A percentile compares a stretch with the other conserved stretches of the same genome.
Evolutionary conservation across 2,329 filamentous ascomycete species (phyloP).

Genomic region (Thelonectria olida): DNA sequence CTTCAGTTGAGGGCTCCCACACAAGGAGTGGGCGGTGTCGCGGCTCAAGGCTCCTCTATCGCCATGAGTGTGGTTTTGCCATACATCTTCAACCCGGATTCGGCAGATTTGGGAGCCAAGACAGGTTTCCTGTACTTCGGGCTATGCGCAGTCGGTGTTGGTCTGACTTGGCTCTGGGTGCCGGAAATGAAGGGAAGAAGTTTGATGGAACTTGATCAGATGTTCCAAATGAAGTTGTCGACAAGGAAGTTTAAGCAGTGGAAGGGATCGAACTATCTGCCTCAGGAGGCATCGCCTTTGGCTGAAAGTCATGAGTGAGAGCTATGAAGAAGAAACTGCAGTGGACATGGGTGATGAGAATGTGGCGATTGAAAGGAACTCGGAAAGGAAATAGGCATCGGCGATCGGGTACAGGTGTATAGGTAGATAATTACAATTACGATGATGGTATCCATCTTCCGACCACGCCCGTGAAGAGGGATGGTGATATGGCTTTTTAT

Average conservation of each 20-base stretch:
- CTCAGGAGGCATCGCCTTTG: not conserved
- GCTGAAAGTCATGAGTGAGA: not conserved
- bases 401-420: too few relatives aligned
- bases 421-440: too few relatives aligned
- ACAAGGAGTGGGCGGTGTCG: constrained; percentile 51
- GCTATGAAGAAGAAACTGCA: too few relatives aligned
- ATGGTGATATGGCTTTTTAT: too few relatives aligned
- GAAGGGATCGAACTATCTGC: not conserved
- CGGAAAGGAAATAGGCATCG: too few relatives aligned
- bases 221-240: constrained; percentile 54
- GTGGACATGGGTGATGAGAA: too few relatives aligned
- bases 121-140: not conserved
- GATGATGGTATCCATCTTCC: too few relatives aligned
- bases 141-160: not conserved
- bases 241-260: constrained; percentile 47
- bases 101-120: not conserved
- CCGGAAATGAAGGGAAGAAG: constrained; percentile 60
- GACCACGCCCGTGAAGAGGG: too few relatives aligned
- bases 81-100: not conserved
- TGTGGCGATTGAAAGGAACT: too few relatives aligned
- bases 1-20: constrained; percentile 26
- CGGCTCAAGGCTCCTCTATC: constrained; percentile 48
- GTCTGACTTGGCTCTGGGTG: not conserved
- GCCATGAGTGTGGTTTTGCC: constrained; percentile 28
- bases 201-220: constrained; percentile 60